Evolutionary conservation across 2,329 filamentous ascomycete species (phyloP).

Genomic region (Clonostachys chloroleuca): DNA sequence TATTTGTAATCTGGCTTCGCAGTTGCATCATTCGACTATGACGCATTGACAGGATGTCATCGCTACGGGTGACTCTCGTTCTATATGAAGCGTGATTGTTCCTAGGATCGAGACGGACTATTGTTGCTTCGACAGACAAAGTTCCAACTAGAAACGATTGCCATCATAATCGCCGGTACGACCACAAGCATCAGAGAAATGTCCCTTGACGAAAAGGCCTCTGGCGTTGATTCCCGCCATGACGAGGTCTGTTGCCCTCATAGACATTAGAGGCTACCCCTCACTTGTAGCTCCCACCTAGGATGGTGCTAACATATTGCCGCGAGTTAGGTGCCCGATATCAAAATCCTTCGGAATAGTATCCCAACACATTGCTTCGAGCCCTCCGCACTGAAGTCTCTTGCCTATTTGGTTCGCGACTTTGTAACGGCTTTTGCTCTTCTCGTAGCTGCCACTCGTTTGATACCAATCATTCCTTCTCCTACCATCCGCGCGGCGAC

Average conservation of each 20-base stretch:
- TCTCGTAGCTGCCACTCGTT: conserved; percentile 44
- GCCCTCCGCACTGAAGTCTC: conserved; percentile 43
- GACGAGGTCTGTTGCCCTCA: background rate
- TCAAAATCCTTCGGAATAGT: conserved; percentile 41
- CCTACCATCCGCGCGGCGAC: conserved; percentile 34
- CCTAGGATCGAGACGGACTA: background rate
- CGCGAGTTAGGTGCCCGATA: conserved; percentile 30
- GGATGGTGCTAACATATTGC: background rate
- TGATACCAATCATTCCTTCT: conserved; percentile 46
- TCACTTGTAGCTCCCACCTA: too few species aligned
- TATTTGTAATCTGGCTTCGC: too few species aligned
- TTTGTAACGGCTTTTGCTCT: conserved; percentile 41
- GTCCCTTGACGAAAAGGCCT: background rate
- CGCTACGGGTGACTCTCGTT: background rate
- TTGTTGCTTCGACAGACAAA: too few species aligned
- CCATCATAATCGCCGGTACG: background rate
- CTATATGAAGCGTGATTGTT: background rate
- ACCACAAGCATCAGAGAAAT: background rate
- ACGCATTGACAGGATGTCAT: too few species aligned
- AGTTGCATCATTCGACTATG: too few species aligned
- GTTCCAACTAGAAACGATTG: too few species aligned
- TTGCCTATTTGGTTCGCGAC: conserved; percentile 54
- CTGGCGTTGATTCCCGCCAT: background rate
- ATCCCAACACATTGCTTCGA: conserved; percentile 62
- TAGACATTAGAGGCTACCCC: too few species aligned